Evolutionary conservation across 805 yeast species (phyloP), one percentile per base, ranked within the genome.

Genomic region (Ogataea paraovalis): DNA sequence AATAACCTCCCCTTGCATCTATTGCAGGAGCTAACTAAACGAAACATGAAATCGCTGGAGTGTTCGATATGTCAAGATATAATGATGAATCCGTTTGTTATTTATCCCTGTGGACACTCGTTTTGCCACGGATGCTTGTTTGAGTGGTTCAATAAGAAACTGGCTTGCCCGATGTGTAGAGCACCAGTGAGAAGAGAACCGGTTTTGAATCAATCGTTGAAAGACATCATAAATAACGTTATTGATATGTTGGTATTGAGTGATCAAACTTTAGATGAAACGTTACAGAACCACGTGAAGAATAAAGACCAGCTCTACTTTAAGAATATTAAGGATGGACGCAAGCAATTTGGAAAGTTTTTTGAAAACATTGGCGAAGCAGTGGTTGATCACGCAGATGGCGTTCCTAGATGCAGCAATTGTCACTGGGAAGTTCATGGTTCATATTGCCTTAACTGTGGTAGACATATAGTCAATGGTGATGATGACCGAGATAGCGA

Each of bases 341-440:
- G 63, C 21, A 64, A 65, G 3, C 60, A 81, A 39, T 84, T 79
- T 63, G 74, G 74, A 2, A 74, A 72, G 30, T 59, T 74, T 2
- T 83, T 84, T 61, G 66, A 70, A n/a, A 61, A 65, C 43, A 59
- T 73, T 16, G 77, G 80, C 2, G 63, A 72, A 14, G 81, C 84
- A 0, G 62, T 80, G 2, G 68, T 82, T 1, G 90, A 83, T 56
- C 69, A 68, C 25, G 78, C 79, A 25, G 92, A 86, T 57, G 90
- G 90, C 2, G 87, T 85, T 9, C 79, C 85, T 0, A 66, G 92
- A 46, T 86, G 94, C 58, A 78, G 85, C 7, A 76, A 79, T 47
- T 86, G 94, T 61, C 89, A 82, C 57, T 86, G 92, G 92, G 92
- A 86, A 57, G 80, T 85, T 1, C 79, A 78, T 50, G 89, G 87